Percentiles rank a stretch among this genome's conserved stretches.
phyloP scores from a whole-genome alignment of 2,329 filamentous ascomycete species.

The Penicillium sp. region DNA sequence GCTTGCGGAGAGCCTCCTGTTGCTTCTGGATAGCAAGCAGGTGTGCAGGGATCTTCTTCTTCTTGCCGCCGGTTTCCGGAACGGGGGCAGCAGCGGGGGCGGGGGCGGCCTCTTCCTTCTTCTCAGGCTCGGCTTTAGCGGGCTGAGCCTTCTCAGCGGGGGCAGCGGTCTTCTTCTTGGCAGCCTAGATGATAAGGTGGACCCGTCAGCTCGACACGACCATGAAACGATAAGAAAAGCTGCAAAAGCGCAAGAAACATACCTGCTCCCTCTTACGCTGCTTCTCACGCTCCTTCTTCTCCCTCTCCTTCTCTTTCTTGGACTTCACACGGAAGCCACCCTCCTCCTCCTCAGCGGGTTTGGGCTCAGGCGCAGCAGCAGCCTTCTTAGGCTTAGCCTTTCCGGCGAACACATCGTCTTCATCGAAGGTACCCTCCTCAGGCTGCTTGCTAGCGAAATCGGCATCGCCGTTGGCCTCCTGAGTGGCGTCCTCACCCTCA shows the following conservation, averaged over 20 bases:
- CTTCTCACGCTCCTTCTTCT: constrained; percentile 98
- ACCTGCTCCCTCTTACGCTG: constrained; percentile 97
- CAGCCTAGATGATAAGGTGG: constrained; percentile 61
- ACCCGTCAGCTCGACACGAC: no score
- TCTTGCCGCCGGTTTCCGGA: constrained; percentile 54
- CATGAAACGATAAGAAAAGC: no score
- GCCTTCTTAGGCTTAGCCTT: constrained; percentile 56
- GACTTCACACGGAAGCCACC: constrained; percentile 66
- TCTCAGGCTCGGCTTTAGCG: no score
- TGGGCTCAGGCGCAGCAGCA: constrained; percentile 32
- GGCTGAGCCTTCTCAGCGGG: constrained; percentile 40
- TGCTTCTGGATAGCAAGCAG: constrained; percentile 45
- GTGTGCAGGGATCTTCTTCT: constrained; percentile 70
- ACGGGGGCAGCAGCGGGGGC: constrained; percentile 20
- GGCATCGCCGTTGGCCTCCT: constrained; percentile 31
- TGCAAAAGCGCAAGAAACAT: no score
- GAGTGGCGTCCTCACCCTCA: constrained; percentile 58
- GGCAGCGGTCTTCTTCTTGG: constrained; percentile 65
- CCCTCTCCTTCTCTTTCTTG: constrained; percentile 96
- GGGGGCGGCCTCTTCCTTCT: constrained; percentile 47
- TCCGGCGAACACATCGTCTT: constrained; percentile 75
- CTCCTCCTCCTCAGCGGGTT: no score
- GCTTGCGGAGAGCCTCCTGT: constrained; percentile 39
- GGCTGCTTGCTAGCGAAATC: constrained; percentile 62
- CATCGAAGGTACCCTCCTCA: constrained; percentile 70